Evolutionary conservation across 495 filamentous ascomycete species (phyloP).

Genomic region (Diplogelasinospora grovesii): DNA sequence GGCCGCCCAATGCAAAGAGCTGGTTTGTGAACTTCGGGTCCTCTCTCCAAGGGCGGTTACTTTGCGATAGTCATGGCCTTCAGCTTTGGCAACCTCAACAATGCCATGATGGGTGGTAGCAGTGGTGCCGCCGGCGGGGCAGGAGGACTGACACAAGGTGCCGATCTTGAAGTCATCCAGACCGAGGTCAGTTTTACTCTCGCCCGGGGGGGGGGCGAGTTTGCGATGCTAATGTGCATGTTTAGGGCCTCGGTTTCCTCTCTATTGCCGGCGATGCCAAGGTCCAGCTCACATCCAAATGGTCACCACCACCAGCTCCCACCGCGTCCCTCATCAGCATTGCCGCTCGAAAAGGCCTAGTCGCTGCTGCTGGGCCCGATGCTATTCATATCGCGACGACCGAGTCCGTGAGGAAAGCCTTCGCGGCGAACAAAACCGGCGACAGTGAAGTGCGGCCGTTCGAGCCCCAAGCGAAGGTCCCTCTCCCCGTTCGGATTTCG

Average conservation of each 20-base stretch:
- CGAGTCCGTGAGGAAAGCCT: slow-evolving; percentile 70
- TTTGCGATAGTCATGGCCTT: slow-evolving; percentile 57
- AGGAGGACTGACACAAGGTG: slow-evolving; percentile 41
- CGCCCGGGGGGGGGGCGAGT: too few species aligned
- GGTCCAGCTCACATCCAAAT: slow-evolving; percentile 71
- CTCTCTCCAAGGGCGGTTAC: slow-evolving; percentile 20
- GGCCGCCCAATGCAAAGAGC: slow-evolving; percentile 13
- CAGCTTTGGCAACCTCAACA: slow-evolving; percentile 39
- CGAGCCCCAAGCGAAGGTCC: slow-evolving; percentile 63
- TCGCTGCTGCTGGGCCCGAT: slow-evolving; percentile 84
- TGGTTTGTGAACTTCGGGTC: slow-evolving; percentile 19
- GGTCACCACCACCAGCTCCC: slow-evolving; percentile 70
- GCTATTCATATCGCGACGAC: slow-evolving; percentile 68
- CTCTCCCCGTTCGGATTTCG: slow-evolving; percentile 67
- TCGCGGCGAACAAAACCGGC: slow-evolving; percentile 49
- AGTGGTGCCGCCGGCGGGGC: slow-evolving; percentile 25
- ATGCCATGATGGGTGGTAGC: slow-evolving; percentile 18
- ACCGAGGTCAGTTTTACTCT: slow-evolving; percentile 41
- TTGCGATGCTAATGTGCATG: slow-evolving; percentile 10
- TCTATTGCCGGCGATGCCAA: slow-evolving; percentile 73
- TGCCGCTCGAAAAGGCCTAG: slow-evolving; percentile 69
- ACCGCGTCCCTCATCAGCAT: slow-evolving; percentile 82
- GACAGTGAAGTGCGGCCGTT: slow-evolving; percentile 64
- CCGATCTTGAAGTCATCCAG: slow-evolving; percentile 52
- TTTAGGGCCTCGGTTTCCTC: slow-evolving; percentile 74